Evolutionary conservation across 2,329 filamentous ascomycete genomes (phyloP).

Genomic region (Macrophomina pseudophaseolina): DNA sequence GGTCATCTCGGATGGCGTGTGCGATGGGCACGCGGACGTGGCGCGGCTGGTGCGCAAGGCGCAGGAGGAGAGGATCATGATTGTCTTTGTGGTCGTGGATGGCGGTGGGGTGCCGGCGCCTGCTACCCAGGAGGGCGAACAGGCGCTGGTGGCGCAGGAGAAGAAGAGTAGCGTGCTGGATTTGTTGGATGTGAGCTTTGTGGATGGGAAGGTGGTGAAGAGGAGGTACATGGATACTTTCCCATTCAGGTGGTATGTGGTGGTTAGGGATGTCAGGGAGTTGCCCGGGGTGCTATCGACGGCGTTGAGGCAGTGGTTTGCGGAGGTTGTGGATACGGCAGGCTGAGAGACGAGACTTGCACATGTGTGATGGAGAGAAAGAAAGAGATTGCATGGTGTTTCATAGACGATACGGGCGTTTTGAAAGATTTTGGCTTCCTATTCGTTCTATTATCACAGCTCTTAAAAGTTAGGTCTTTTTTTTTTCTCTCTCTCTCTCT

Average conservation of each 20-base stretch:
- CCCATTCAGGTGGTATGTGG: constrained; percentile 95
- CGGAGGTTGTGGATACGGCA: constrained; percentile 62
- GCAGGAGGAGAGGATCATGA: constrained; percentile 93
- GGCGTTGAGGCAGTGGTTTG: constrained; percentile 94
- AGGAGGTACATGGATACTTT: constrained; percentile 94
- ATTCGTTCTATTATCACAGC: background rate
- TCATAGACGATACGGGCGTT: background rate
- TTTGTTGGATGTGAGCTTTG: constrained; percentile 84
- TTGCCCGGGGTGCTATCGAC: constrained; percentile 86
- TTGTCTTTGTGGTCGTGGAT: constrained; percentile 97
- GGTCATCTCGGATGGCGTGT: constrained; percentile 92
- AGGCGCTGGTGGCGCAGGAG: constrained; percentile 31
- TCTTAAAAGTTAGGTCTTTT: background rate
- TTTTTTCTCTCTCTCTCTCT: background rate
- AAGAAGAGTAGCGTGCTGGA: constrained; percentile 76
- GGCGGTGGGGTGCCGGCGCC: constrained; percentile 41
- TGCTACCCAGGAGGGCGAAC: constrained; percentile 25
- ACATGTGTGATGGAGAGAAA: too few relatives aligned
- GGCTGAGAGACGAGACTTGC: background rate
- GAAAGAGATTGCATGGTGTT: background rate
- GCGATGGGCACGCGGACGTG: constrained; percentile 85
- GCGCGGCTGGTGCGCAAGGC: constrained; percentile 83
- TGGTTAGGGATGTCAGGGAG: constrained; percentile 90
- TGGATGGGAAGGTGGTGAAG: constrained; percentile 74
- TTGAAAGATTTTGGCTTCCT: background rate